These are phyloP conservation scores for Naganishia kalamii DNA, from an alignment of 768 basidiomycete species.

Conservation along the genomic window DNA sequence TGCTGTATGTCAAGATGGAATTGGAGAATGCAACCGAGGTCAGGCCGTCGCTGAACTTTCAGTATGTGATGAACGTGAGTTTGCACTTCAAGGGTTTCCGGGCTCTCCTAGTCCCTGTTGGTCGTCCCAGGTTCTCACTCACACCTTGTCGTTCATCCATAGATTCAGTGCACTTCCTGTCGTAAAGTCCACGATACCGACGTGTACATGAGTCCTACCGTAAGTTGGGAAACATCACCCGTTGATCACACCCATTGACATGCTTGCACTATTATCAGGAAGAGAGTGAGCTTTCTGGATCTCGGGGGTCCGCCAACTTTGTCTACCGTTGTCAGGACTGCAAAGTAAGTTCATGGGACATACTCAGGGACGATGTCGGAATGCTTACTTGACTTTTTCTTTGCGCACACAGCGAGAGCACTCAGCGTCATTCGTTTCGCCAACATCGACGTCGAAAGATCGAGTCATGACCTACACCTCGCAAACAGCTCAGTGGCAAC, in stretches of 20 bases:
- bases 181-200: constrained; percentile 41
- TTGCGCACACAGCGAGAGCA: constrained; percentile 40
- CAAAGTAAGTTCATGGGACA: constrained; percentile 33
- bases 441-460: constrained; percentile 28
- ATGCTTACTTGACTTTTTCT: not conserved
- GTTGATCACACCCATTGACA: not conserved
- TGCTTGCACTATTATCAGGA: constrained; percentile 27
- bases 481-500: constrained; percentile 21
- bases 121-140: not conserved
- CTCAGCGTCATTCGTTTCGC: constrained; percentile 40
- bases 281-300: constrained; percentile 42
- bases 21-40: constrained; percentile 44
- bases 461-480: constrained; percentile 33
- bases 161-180: constrained; percentile 36
- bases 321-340: constrained; percentile 43
- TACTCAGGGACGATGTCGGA: not conserved
- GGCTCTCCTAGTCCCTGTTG: not conserved
- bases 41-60: constrained; percentile 34
- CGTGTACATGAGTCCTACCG: constrained; percentile 38
- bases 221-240: too few relatives aligned
- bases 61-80: constrained; percentile 44
- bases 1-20: constrained; percentile 41
- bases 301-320: constrained; percentile 43
- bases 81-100: not conserved
- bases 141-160: constrained; percentile 6